Percentiles rank a stretch among this genome's conserved stretches.
Conservation (phyloP, 148 eudicot genomes). For the Pharnaceum exiguum region DNA sequence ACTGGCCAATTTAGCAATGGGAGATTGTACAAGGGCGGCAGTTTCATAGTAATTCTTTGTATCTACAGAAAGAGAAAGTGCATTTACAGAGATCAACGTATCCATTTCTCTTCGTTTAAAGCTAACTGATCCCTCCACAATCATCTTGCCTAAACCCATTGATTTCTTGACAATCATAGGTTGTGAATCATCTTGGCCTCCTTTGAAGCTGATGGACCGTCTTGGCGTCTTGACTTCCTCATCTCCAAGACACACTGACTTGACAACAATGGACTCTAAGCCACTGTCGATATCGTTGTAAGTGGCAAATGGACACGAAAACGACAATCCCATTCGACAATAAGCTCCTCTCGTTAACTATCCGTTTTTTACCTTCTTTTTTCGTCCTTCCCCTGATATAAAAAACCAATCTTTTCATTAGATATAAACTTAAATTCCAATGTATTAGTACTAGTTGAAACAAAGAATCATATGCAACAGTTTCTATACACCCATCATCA, state of each 20-base stretch:
- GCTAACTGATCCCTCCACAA: constrained; percentile 50
- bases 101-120: constrained; percentile 31
- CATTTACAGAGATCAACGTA: constrained; percentile 26
- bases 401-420: neutral
- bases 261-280: constrained; percentile 46
- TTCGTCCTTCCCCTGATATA: neutral
- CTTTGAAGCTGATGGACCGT: constrained; percentile 52
- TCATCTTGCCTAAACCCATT: constrained; percentile 31
- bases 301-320: constrained; percentile 55
- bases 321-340: constrained; percentile 66
- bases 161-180: constrained; percentile 34
- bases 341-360: no score
- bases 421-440: no score
- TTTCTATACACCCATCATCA: no score
- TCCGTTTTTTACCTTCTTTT: neutral
- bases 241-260: constrained; percentile 42
- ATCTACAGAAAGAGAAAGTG: constrained; percentile 5
- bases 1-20: constrained; percentile 25
- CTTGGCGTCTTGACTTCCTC: constrained; percentile 41
- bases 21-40: neutral
- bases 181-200: constrained; percentile 31
- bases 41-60: no score
- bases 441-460: no score
- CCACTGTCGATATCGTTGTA: constrained; percentile 46
- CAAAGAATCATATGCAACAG: no score